These are phyloP conservation scores for Chalaropsis thielavioides DNA, from an alignment of 2,329 filamentous ascomycete species.

Conservation along the genomic window DNA sequence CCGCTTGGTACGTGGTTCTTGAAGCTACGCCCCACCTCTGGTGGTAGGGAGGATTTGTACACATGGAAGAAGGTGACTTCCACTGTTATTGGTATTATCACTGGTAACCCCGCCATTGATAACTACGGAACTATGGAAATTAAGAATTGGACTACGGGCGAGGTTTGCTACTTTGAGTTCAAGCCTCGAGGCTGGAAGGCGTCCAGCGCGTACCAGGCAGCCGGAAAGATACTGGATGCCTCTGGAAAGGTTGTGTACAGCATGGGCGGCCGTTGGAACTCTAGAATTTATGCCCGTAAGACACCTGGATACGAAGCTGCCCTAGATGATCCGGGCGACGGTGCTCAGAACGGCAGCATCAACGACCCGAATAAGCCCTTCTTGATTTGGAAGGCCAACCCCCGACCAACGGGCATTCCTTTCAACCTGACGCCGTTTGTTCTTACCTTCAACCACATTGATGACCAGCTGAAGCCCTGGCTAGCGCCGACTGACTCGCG, in stretches of 20 bases:
- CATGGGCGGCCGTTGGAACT: conserved; percentile 92
- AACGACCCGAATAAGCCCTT: conserved; percentile 62
- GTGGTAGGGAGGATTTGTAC: conserved; percentile 72
- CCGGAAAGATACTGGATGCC: conserved; percentile 69
- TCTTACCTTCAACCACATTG: conserved; percentile 81
- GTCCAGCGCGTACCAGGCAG: conserved; percentile 75
- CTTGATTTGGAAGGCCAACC: conserved; percentile 82
- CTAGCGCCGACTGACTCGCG: conserved; percentile 87
- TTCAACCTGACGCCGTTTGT: conserved; percentile 98
- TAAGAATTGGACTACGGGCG: conserved; percentile 92
- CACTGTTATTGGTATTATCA: conserved; percentile 96
- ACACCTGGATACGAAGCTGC: conserved; percentile 79
- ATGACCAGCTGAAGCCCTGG: conserved; percentile 61
- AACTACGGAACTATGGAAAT: conserved; percentile 96
- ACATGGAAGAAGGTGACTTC: conserved; percentile 99
- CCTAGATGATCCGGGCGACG: conserved; percentile 43
- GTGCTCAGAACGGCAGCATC: conserved; percentile 36
- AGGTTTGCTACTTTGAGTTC: conserved; percentile 80
- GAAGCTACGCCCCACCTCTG: conserved; percentile 59
- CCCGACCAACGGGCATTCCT: conserved; percentile 67
- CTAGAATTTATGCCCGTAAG: conserved; percentile 84
- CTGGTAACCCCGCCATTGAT: conserved; percentile 89
- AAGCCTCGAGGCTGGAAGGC: conserved; percentile 94
- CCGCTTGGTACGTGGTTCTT: conserved; percentile 96
- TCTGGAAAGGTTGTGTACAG: conserved; percentile 73